Percentiles rank a stretch among this genome's conserved stretches.
These are phyloP conservation scores for Thielaviopsis cerberus DNA, from an alignment of 2,329 filamentous ascomycete genomes.

Conservation along the genomic window DNA sequence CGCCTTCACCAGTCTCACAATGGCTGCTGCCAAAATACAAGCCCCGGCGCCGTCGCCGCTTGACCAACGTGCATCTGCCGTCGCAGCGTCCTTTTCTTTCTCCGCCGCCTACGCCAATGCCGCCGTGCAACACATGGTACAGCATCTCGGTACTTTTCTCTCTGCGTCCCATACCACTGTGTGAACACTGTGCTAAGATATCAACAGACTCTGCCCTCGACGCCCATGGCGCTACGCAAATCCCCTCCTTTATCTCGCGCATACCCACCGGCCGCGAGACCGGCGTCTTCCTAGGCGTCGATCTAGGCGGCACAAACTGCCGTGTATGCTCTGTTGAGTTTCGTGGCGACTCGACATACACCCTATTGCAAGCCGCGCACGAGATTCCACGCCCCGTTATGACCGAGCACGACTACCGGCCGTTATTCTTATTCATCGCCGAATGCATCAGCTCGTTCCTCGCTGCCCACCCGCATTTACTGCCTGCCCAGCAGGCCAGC, in stretches of 20 bases:
- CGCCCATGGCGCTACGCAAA: slow-evolving; percentile 49
- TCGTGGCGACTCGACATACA: slow-evolving; percentile 48
- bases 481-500: background rate
- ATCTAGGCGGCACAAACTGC: slow-evolving; percentile 20
- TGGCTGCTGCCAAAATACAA: background rate
- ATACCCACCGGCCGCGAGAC: slow-evolving; percentile 65
- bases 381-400: slow-evolving; percentile 15
- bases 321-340: slow-evolving; percentile 19
- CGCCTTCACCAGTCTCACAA: background rate
- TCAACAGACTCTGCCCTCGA: slow-evolving; percentile 31
- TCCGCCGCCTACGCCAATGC: background rate
- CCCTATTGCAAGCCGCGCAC: slow-evolving; percentile 40
- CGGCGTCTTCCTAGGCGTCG: slow-evolving; percentile 23
- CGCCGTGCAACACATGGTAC: slow-evolving; percentile 1
- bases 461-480: background rate
- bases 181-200: too few relatives aligned
- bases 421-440: slow-evolving; percentile 58
- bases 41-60: background rate
- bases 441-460: slow-evolving; percentile 54
- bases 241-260: slow-evolving; percentile 59
- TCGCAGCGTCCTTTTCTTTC: slow-evolving; percentile 1
- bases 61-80: background rate
- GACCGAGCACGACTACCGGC: slow-evolving; percentile 21
- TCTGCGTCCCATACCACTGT: background rate
- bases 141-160: slow-evolving; percentile 4